phyloP scores from a whole-genome alignment of 1,284 basidiomycete genomes.

The Pisolithus thermaeus region DNA sequence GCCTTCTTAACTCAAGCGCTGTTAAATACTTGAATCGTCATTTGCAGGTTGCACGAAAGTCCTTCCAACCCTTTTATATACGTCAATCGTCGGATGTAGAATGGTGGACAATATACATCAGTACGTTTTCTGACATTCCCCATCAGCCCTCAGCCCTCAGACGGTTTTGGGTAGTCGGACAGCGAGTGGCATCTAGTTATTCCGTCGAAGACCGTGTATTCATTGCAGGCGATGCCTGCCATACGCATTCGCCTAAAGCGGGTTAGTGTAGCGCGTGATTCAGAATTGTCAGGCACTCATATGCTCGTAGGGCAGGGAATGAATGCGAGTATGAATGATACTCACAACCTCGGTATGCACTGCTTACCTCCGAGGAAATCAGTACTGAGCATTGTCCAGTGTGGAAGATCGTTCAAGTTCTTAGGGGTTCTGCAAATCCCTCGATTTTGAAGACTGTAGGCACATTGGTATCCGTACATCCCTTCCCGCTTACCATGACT shows the following conservation, averaged over 20 bases:
- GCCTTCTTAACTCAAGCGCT: constrained; percentile 3
- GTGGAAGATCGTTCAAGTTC: constrained; percentile 74
- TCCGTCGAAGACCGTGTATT: constrained; percentile 68
- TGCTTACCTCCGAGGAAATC: not conserved
- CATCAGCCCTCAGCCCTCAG: not conserved
- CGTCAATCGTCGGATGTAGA: constrained; percentile 52
- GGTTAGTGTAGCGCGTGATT: constrained; percentile 29
- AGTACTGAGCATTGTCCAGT: constrained; percentile 29
- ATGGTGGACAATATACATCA: constrained; percentile 80
- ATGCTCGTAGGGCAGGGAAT: constrained; percentile 44
- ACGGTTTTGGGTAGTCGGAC: constrained; percentile 47
- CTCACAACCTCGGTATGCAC: constrained; percentile 62
- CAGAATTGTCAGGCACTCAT: not conserved
- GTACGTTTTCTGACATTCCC: constrained; percentile 31
- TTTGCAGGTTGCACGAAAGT: constrained; percentile 52
- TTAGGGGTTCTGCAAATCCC: constrained; percentile 63
- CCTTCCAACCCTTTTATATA: constrained; percentile 65
- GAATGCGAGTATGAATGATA: constrained; percentile 79
- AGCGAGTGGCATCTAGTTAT: constrained; percentile 69
- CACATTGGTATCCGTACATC: not conserved
- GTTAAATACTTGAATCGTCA: too few species aligned
- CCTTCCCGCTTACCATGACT: not conserved
- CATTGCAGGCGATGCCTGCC: constrained; percentile 78
- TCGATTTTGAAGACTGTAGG: constrained; percentile 67
- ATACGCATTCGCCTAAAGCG: constrained; percentile 81